Percentiles rank a stretch among this genome's conserved stretches.
These are phyloP conservation scores for Tetrapisispora fleetii DNA, from an alignment of 805 yeast species.

Conservation along the genomic window DNA sequence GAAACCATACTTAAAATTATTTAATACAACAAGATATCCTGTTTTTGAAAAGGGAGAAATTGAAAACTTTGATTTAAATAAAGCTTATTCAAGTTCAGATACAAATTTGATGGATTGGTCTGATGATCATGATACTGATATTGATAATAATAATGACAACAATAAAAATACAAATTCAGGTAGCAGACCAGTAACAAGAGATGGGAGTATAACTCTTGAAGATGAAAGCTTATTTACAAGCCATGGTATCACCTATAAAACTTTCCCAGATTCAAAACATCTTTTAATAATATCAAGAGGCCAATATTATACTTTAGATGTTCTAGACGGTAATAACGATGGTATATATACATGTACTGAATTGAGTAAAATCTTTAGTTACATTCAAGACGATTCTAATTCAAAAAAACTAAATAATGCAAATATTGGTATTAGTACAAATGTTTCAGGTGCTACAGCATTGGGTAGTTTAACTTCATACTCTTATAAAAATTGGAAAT, in stretches of 20 bases:
- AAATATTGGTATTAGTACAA: conserved; percentile 33
- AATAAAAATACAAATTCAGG: not conserved
- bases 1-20: conserved; percentile 56
- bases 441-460: conserved; percentile 52
- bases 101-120: conserved; percentile 33
- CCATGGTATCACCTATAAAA: conserved; percentile 64
- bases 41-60: conserved; percentile 25
- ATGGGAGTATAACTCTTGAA: conserved; percentile 2
- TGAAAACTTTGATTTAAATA: conserved; percentile 30
- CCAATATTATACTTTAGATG: conserved; percentile 83
- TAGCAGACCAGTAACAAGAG: conserved; percentile 6
- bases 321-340: conserved; percentile 57
- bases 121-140: not conserved
- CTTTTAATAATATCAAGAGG: conserved; percentile 68
- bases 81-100: conserved; percentile 37
- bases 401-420: not conserved
- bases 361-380: conserved; percentile 51
- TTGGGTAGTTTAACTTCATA: conserved; percentile 85
- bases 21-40: conserved; percentile 59
- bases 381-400: conserved; percentile 57
- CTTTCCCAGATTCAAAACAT: conserved; percentile 57
- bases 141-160: not conserved
- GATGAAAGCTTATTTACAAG: conserved; percentile 4
- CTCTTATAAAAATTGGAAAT: conserved; percentile 75
- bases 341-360: conserved; percentile 57